phyloP scores from a whole-genome alignment of 2,329 filamentous ascomycete species.

The Colletotrichum sp. region DNA sequence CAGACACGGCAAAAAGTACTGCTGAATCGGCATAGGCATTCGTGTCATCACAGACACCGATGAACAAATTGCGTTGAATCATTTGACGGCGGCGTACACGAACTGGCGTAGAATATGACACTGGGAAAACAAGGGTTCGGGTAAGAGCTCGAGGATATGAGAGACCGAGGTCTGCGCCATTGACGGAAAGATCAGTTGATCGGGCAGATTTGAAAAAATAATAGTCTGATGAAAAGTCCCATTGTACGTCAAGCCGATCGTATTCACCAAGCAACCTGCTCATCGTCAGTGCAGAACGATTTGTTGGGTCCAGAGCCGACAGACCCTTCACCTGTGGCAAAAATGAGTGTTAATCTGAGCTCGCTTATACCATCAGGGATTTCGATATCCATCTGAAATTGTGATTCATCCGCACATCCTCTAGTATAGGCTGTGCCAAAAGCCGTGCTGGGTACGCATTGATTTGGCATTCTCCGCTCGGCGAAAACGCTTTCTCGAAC shows the following conservation, averaged over 20 bases:
- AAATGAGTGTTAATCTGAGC: neutral
- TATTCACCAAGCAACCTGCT: neutral
- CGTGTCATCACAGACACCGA: rapidly evolving
- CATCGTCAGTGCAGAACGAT: neutral
- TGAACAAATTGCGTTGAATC: too few relatives aligned
- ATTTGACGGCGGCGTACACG: too few relatives aligned
- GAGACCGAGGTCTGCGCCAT: neutral
- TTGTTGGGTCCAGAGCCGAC: rapidly evolving
- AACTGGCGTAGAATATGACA: too few relatives aligned
- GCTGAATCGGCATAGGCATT: neutral
- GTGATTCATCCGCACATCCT: too few relatives aligned
- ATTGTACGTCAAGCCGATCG: too few relatives aligned
- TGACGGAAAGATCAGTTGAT: neutral
- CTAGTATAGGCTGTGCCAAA: too few relatives aligned
- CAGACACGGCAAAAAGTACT: neutral
- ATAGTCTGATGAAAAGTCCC: too few relatives aligned
- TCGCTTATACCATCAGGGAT: neutral
- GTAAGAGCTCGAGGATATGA: neutral
- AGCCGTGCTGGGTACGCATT: neutral
- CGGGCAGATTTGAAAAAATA: too few relatives aligned
- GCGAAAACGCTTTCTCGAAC: neutral
- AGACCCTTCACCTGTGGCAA: neutral
- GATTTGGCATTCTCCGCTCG: neutral
- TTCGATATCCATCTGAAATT: too few relatives aligned
- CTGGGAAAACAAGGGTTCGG: neutral